Base-by-base conservation (phyloP, 75 land plant species). In the Pseudotsuga menziesii region DNA sequence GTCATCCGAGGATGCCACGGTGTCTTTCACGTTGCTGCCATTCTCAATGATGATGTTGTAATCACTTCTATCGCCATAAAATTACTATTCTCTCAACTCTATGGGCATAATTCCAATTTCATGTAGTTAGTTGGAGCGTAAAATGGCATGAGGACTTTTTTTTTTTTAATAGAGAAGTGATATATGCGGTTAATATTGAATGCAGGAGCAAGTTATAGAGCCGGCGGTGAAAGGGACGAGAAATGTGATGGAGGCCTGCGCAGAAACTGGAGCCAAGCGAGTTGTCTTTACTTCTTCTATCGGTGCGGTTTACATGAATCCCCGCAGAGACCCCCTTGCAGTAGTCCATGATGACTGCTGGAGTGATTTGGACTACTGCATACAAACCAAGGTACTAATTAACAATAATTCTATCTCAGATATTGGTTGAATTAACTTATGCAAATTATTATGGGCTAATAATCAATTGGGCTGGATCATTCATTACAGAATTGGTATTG, bases 281-380 rank as follows among this genome's bases (percentile, higher is more conserved):
- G 32, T 29, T 29, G 32, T 29, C 32, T 29, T 29, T 29, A 29
- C 32, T 29, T 29, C 32, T 29, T 5, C 76, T 88, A 26, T 76
- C 85, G 63, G 39, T 85, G 62, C 85, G 85, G 13, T 88, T 87
- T 16, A 29, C 1, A 29, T 29, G 32, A 29, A 29, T 29, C 32
- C 32, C 1, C 32, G 1, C 32, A 29, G 32, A 83, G 88, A 4
- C 79, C 80, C 63, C 58, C 19, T 56, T 78, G 79, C 80, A 0
- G 32, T 29, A 29, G 32, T 29, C 32, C 32, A 29, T 29, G 32
- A 29, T 29, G 32, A 29, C 32, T 29, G 32, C 32, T 88, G 90
- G 90, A 82, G 85, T 32, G 87, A 88, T 80, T 67, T 84, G n/a
- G 78, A 82, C 13, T 82, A 77, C 76, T 82, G 88, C 77, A 78